These are phyloP conservation scores for Cutaneotrichosporon spelunceum DNA, from an alignment of 1,284 basidiomycete species.

Conservation along the genomic window DNA sequence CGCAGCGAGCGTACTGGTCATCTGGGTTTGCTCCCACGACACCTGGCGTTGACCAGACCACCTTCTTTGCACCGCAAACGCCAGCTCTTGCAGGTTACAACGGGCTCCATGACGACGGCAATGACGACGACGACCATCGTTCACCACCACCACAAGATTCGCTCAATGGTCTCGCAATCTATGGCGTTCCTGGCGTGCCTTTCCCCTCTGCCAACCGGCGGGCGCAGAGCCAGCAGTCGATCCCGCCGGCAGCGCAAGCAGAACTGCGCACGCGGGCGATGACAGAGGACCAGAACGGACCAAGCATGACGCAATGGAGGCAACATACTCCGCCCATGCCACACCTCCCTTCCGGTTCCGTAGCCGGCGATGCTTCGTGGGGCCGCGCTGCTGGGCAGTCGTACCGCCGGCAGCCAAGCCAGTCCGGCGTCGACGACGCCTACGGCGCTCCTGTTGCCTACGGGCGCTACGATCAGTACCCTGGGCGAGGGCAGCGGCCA, in stretches of 20 bases:
- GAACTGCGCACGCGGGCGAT: constrained; percentile 59
- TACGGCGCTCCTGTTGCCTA: constrained; percentile 17
- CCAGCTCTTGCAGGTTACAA: constrained; percentile 6
- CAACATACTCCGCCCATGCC: constrained; percentile 59
- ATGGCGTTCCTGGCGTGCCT: constrained; percentile 49
- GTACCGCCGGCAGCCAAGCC: constrained; percentile 8
- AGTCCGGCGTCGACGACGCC: constrained; percentile 17
- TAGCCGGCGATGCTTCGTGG: constrained; percentile 41
- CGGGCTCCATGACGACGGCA: constrained; percentile 13
- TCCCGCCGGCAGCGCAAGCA: constrained; percentile 59
- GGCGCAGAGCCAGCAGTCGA: constrained; percentile 58
- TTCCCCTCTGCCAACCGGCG: constrained; percentile 55
- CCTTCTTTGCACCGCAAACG: constrained; percentile 24
- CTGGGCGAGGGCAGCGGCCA: constrained; percentile 32
- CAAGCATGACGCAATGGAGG: constrained; percentile 65
- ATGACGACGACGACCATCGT: constrained; percentile 35
- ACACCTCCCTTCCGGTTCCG: constrained; percentile 33
- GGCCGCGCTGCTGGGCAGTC: constrained; percentile 6
- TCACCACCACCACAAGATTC: constrained; percentile 5
- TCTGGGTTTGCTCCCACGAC: constrained; percentile 44
- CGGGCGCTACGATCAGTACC: constrained; percentile 25
- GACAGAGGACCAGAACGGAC: constrained; percentile 67
- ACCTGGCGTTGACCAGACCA: constrained; percentile 36
- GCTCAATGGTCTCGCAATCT: constrained; percentile 56
- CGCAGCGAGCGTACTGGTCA: constrained; percentile 26